Conservation (phyloP, 2,329 filamentous ascomycete genomes). For the Pseudogymnoascus sp. region DNA sequence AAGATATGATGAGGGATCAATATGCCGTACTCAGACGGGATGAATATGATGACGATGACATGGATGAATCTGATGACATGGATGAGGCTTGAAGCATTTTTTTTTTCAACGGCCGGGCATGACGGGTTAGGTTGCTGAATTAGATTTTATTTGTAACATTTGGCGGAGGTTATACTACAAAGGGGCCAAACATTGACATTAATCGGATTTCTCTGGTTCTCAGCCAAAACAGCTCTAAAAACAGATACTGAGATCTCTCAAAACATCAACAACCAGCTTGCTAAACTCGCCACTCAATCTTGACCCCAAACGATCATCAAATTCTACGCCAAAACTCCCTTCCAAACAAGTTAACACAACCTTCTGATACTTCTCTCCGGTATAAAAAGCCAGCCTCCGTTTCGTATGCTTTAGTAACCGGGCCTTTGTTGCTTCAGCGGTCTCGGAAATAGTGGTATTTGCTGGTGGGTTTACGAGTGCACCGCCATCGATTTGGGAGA, state of each 20-base stretch:
- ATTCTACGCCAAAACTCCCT: conserved; percentile 3
- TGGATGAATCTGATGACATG: neutral
- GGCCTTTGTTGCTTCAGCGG: conserved; percentile 13
- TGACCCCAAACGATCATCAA: neutral
- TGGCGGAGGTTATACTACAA: neutral
- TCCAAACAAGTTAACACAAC: conserved; percentile 31
- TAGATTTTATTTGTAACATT: neutral
- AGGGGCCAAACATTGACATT: neutral
- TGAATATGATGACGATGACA: neutral
- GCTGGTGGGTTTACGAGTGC: conserved; percentile 23
- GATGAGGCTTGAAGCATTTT: neutral
- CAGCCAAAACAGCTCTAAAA: neutral
- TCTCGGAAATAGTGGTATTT: conserved; percentile 20
- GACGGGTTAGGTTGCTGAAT: neutral
- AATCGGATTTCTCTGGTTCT: neutral
- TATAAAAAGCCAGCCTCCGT: conserved; percentile 21
- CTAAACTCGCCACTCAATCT: neutral
- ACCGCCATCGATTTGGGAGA: neutral
- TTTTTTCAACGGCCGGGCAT: neutral
- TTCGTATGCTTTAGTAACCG: conserved; percentile 21
- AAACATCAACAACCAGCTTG: neutral
- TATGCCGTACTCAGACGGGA: neutral
- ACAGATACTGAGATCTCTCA: neutral
- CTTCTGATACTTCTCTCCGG: conserved; percentile 31
- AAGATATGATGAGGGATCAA: neutral